Conservation (phyloP, 2,329 filamentous ascomycete genomes). For the Talaromyces albobiverticillius region DNA sequence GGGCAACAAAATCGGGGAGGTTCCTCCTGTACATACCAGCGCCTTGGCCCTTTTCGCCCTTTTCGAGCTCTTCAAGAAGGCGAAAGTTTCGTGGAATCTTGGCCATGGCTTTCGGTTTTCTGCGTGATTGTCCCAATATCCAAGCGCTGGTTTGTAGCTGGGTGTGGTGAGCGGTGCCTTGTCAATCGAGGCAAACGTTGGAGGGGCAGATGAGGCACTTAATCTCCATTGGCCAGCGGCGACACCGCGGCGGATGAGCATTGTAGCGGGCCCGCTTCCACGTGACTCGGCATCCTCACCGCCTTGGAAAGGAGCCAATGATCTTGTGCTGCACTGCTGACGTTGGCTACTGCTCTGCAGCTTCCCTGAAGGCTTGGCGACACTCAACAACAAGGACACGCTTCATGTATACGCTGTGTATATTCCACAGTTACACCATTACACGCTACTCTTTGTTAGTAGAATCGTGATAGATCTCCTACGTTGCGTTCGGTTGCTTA, state of each 20-base stretch:
- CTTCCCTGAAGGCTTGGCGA: slow-evolving; percentile 7
- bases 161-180: not conserved
- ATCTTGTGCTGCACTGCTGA: not conserved
- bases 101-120: slow-evolving; percentile 51
- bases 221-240: slow-evolving; percentile 7
- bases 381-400: slow-evolving; percentile 12
- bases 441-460: not conserved
- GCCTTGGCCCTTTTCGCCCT: slow-evolving; percentile 95
- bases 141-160: not conserved
- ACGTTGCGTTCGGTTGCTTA: not conserved
- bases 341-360: not conserved
- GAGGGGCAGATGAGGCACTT: slow-evolving; percentile 10
- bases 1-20: not conserved
- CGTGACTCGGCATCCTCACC: slow-evolving; percentile 3
- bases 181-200: not conserved
- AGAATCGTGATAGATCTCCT: not conserved
- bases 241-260: not conserved
- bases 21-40: slow-evolving; percentile 55
- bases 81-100: slow-evolving; percentile 95
- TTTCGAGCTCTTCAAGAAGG: slow-evolving; percentile 94
- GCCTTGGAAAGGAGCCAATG: slow-evolving; percentile 1
- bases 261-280: not conserved
- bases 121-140: not conserved
- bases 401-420: slow-evolving; percentile 6
- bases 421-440: not conserved